phyloP scores from a whole-genome alignment of 371 early-diverging fungal species.

The Circinella umbellata region DNA sequence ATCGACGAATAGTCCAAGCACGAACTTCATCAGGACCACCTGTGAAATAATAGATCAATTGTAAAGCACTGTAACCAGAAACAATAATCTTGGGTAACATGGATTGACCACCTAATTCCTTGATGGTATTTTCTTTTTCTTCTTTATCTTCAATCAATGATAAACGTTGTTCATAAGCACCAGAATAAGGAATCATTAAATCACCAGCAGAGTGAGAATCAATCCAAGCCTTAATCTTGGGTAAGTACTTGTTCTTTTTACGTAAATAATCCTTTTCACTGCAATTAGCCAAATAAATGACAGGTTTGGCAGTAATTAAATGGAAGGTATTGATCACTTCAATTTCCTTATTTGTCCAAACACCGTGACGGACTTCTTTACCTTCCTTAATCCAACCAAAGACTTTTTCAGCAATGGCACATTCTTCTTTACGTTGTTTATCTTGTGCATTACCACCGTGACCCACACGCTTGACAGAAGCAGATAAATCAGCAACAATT shows the following conservation, averaged over 20 bases:
- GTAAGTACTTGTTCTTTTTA: constrained; percentile 93
- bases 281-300: constrained; percentile 97
- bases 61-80: constrained; percentile 89
- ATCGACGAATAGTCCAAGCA: constrained; percentile 94
- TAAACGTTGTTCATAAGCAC: constrained; percentile 73
- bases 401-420: constrained; percentile 74
- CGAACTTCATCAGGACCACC: constrained; percentile 95
- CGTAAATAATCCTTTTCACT: constrained; percentile 87
- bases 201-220: constrained; percentile 89
- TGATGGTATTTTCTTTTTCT: constrained; percentile 69
- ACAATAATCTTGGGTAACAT: constrained; percentile 91
- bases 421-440: constrained; percentile 92
- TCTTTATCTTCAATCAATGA: constrained; percentile 47
- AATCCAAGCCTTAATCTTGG: constrained; percentile 91
- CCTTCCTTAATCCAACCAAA: constrained; percentile 74
- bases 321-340: constrained; percentile 91
- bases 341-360: constrained; percentile 91
- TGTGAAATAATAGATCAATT: constrained; percentile 97
- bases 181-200: constrained; percentile 91
- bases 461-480: constrained; percentile 69
- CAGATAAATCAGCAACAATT: constrained; percentile 65
- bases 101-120: constrained; percentile 66
- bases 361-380: constrained; percentile 89
- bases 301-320: constrained; percentile 97
- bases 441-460: constrained; percentile 81